Percentiles rank a stretch among this genome's conserved stretches.
phyloP scores from a whole-genome alignment of 345 rosid genomes.

The Eutrema yunnanense region DNA sequence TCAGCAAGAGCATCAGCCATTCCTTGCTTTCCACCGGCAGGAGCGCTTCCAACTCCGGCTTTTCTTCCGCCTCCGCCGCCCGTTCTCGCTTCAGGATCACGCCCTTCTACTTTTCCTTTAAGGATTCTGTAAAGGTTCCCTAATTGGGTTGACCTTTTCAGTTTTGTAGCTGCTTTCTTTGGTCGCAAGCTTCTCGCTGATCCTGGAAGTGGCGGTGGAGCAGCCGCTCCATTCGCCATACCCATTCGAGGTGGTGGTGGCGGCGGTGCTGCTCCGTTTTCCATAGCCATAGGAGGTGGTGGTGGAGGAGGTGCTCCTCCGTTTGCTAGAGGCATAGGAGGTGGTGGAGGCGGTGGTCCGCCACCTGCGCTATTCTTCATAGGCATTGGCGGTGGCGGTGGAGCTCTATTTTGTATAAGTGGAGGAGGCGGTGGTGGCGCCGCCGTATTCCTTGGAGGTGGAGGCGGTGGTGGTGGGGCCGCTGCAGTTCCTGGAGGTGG shows the following conservation, averaged over 20 bases:
- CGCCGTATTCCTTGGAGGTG: not conserved
- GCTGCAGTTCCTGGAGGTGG: not conserved
- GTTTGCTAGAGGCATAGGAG: slow-evolving; percentile 1
- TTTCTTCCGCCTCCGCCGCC: slow-evolving; percentile 35
- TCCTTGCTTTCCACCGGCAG: slow-evolving; percentile 66
- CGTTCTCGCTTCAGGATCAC: slow-evolving; percentile 33
- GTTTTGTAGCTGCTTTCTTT: slow-evolving; percentile 60
- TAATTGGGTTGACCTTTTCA: slow-evolving; percentile 79
- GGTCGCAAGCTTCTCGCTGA: slow-evolving; percentile 54
- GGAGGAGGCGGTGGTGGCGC: slow-evolving; percentile 23
- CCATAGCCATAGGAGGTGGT: slow-evolving; percentile 31
- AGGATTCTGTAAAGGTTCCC: slow-evolving; percentile 66
- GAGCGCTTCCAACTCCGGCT: slow-evolving; percentile 13
- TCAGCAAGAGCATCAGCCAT: slow-evolving; percentile 98
- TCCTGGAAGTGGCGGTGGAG: slow-evolving; percentile 69
- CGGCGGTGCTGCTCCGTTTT: slow-evolving; percentile 45
- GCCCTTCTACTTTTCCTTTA: slow-evolving; percentile 76
- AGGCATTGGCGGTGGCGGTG: slow-evolving; percentile 19
- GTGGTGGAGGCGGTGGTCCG: slow-evolving; percentile 21
- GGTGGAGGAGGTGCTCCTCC: slow-evolving; percentile 38
- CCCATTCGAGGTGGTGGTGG: slow-evolving; percentile 46
- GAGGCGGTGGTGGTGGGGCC: slow-evolving; percentile 24
- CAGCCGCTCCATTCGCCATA: slow-evolving; percentile 33
- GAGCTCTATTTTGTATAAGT: not conserved
- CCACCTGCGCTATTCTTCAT: not conserved